Evolutionary conservation across 2,329 filamentous ascomycete species (phyloP).

Genomic region (Pseudovirgaria hyperparasitica): DNA sequence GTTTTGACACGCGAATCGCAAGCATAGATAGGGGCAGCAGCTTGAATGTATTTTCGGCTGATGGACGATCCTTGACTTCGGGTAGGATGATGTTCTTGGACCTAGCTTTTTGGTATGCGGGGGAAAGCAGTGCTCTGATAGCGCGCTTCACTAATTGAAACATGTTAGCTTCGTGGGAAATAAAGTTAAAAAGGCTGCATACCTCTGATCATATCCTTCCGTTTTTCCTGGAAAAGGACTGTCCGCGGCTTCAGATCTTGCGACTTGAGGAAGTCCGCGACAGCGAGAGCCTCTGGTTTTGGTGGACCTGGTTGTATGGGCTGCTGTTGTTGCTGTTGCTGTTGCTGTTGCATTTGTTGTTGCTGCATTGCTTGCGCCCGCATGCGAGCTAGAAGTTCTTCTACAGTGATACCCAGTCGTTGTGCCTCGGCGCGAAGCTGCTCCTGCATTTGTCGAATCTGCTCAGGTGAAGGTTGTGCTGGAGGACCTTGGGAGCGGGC

Average conservation of each 20-base stretch:
- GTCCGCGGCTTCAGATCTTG: constrained; percentile 84
- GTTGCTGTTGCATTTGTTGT: constrained; percentile 27
- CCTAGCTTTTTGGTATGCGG: constrained; percentile 77
- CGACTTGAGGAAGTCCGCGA: constrained; percentile 73
- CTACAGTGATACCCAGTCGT: constrained; percentile 72
- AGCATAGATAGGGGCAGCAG: constrained; percentile 88
- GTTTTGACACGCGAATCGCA: constrained; percentile 76
- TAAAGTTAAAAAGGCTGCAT: constrained; percentile 10
- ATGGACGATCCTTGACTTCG: constrained; percentile 73
- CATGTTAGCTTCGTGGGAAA: constrained; percentile 3
- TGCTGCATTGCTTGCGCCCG: constrained; percentile 38
- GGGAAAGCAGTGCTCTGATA: constrained; percentile 76
- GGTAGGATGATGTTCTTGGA: constrained; percentile 85
- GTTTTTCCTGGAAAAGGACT: constrained; percentile 86
- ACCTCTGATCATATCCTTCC: constrained; percentile 98
- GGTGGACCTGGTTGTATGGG: constrained; percentile 68
- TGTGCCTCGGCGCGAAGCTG: constrained; percentile 73
- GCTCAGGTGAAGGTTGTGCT: constrained; percentile 67
- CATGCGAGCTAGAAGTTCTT: constrained; percentile 58
- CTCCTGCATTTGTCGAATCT: constrained; percentile 72
- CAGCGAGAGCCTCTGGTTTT: constrained; percentile 75
- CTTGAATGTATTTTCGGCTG: constrained; percentile 89
- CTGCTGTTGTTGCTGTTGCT: constrained; percentile 41
- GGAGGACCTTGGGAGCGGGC: too few species aligned
- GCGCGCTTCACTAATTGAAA: constrained; percentile 71